Evolutionary conservation across 331 rosid genomes (phyloP), one percentile per base, ranked within the genome.

Genomic region (Stylosanthes scabra): DNA sequence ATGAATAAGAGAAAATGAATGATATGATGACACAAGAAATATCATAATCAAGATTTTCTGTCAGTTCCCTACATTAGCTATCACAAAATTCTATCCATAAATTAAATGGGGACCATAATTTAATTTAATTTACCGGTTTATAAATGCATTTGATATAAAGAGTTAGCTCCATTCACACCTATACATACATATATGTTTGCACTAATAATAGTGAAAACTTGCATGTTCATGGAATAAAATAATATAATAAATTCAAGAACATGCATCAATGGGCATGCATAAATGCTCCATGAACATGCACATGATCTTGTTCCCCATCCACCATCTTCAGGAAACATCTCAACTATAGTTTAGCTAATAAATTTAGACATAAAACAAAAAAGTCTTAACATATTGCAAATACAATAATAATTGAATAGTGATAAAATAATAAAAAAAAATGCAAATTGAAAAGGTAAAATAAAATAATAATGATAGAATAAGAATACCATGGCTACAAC

Each of bases 271-370:
- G 83, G 71, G 55, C 79, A 63, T 70, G 79, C 86, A 78, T 82
- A 76, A 86, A 85, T 86, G 86, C 85, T 61, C 55, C 77, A 68
- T 72, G 72, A 61, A 64, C 77, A 52, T 74, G 86, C 93, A 85
- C 91, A 87, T 89, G 91, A 66, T 74, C 16, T 39, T 84, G 97
- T 83, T 83, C 82, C 74, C 68, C 78, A 29, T 68, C 63, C 63
- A 88, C 39, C 75, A 6, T 72, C 55, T 47, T 47, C 46, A 64
- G 60, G 64, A 68, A 67, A 66, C 86, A 68, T 77, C 72, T 77
- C 63, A 78, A 71, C 74, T 81, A 88, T 77, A 15, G 27, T 52
- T 5, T 41, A 6, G n/a, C 63, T 42, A 13, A 1, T 20, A 20
- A 20, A 20, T 20, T 70, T 42, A 34, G 60, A 25, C 66, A 66